Conservation (phyloP, 2,329 filamentous ascomycete genomes). For the Pseudogymnoascus sp. region DNA sequence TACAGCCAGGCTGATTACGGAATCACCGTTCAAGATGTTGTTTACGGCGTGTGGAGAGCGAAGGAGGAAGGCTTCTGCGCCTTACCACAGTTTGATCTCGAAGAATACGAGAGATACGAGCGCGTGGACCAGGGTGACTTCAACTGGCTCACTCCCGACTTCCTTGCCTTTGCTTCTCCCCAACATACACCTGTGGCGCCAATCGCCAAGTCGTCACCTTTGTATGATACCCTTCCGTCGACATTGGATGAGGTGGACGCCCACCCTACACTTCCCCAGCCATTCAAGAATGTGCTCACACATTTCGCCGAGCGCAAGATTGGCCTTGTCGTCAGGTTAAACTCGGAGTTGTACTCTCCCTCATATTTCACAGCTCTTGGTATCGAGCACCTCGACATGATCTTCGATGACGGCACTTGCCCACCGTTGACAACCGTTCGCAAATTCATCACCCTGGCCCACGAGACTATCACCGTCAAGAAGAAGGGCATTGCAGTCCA, state of each 20-base stretch:
- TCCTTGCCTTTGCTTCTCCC: slow-evolving; percentile 93
- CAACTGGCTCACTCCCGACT: slow-evolving; percentile 96
- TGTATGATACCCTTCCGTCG: slow-evolving; percentile 66
- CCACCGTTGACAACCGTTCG: slow-evolving; percentile 81
- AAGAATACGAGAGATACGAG: slow-evolving; percentile 95
- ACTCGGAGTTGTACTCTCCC: slow-evolving; percentile 91
- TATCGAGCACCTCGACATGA: slow-evolving; percentile 97
- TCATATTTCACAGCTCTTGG: slow-evolving; percentile 95
- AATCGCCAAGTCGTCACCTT: slow-evolving; percentile 63
- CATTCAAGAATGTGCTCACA: slow-evolving; percentile 91
- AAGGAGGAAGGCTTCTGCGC: slow-evolving; percentile 92
- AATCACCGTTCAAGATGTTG: slow-evolving; percentile 91
- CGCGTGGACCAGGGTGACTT: slow-evolving; percentile 97
- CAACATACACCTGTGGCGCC: slow-evolving; percentile 71
- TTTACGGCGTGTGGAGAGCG: slow-evolving; percentile 97
- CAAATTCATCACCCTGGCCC: slow-evolving; percentile 89
- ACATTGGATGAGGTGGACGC: slow-evolving; percentile 65
- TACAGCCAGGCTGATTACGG: slow-evolving; percentile 98
- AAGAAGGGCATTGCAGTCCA: slow-evolving; percentile 94
- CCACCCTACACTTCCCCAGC: slow-evolving; percentile 63
- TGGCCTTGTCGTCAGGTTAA: slow-evolving; percentile 87
- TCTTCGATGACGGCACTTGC: slow-evolving; percentile 97
- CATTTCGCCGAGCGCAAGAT: slow-evolving; percentile 87
- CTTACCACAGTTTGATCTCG: slow-evolving; percentile 87
- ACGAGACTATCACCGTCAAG: slow-evolving; percentile 85